Evolutionary conservation across 768 basidiomycete genomes (phyloP).

Genomic region (Tephrocybe sp.): DNA sequence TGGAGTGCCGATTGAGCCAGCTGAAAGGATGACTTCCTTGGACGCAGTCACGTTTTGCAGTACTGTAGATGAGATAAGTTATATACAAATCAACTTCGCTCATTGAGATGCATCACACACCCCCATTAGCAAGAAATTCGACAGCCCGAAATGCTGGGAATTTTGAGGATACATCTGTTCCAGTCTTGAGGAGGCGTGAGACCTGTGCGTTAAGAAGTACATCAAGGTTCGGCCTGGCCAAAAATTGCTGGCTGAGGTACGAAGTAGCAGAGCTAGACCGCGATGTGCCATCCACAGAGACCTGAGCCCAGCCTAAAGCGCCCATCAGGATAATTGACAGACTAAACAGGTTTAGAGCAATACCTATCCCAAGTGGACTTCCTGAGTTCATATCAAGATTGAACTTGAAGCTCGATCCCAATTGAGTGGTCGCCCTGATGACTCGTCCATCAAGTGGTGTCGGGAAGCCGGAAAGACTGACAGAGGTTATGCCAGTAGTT

Average conservation of each 20-base stretch:
- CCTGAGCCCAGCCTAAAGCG: conserved; percentile 6
- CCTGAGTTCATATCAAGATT: no score
- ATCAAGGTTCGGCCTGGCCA: conserved; percentile 19
- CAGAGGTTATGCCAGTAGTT: conserved; percentile 23
- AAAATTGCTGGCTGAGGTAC: conserved; percentile 15
- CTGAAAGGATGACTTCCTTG: no score
- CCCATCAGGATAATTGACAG: background rate
- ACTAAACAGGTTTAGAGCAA: background rate
- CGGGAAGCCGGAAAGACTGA: no score
- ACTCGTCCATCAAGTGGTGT: conserved; percentile 23
- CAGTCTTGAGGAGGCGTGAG: conserved; percentile 11
- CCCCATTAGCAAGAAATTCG: conserved; percentile 6
- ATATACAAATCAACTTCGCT: background rate
- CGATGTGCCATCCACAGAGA: conserved; percentile 5
- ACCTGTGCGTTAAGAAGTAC: no score
- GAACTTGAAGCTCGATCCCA: conserved; percentile 19
- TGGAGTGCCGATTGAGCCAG: no score
- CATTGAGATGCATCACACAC: background rate
- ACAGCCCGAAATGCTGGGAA: no score
- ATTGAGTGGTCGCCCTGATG: conserved; percentile 27
- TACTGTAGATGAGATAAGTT: background rate
- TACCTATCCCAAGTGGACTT: conserved; percentile 21
- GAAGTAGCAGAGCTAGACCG: conserved; percentile 20
- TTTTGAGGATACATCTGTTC: background rate
- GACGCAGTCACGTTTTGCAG: conserved; percentile 17